Base-by-base conservation (phyloP, 2,329 filamentous ascomycete genomes). In the Neopestalotiopsis clavispora region DNA sequence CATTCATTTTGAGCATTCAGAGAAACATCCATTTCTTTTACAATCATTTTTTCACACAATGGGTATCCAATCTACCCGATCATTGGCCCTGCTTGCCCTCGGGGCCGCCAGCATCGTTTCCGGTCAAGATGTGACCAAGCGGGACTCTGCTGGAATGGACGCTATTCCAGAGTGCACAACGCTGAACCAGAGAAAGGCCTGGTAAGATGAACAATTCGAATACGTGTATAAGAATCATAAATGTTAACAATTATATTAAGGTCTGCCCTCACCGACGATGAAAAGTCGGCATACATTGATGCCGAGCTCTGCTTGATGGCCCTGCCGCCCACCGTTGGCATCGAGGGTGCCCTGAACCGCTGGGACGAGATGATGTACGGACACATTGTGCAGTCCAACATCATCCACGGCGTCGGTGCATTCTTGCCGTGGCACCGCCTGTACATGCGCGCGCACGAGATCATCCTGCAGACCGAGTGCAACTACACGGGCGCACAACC, bases 281-380 rank as follows among this genome's bases (percentile, higher is more conserved):
- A 80, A 70, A 79, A 77, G 69, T 65, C 69, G 10, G 69, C 65
- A 10, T 80, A 79, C 65, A 69, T 80, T 69, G 66, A 76, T 7
- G 78, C 74, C 1, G 77, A 79, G 64, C 70, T 77, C 3, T 80
- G 78, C 68, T 69, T 80, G 4, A 79, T 80, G 73, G 71, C 71
- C 4, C 17, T 57, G 1, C 75, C 76, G 1, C 71, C 75, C 4
- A 70, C 69, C 65, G 72, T 71, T 4, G 74, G 72, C 45, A 71
- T 77, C 34, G 49, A 71, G 4, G 76, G 77, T 13, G 75, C 77
- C 7, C 57, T 70, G 52, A 78, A 68, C n/a, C 69, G 75, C 34
- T 80, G 76, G 73, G 78, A 80, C 56, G 79, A 80, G 63, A 68
- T 80, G 6, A 74, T 79, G 60, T 78, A 76, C 14, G 70, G 73